A percentile compares a stretch with the other conserved stretches of the same genome.
Conservation (phyloP, 768 basidiomycete species). For the Auricularia auricula-judae region DNA sequence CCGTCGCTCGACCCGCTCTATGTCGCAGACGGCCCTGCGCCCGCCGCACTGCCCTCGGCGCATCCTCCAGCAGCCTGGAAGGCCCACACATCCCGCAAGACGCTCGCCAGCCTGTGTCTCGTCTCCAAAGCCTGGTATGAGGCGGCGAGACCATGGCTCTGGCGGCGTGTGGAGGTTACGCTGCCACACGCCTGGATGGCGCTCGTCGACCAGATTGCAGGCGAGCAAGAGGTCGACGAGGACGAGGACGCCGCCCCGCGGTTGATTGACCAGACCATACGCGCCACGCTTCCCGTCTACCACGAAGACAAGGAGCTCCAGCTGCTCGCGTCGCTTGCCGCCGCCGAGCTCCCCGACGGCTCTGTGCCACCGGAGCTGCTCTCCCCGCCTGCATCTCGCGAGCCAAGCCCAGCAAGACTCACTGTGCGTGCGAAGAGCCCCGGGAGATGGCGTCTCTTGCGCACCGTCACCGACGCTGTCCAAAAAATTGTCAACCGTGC, state of each 20-base stretch:
- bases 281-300: constrained; percentile 43
- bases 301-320: constrained; percentile 32
- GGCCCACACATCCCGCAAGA: constrained; percentile 50
- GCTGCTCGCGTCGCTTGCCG: constrained; percentile 47
- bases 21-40: constrained; percentile 25
- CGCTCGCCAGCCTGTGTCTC: constrained; percentile 61
- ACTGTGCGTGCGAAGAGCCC: constrained; percentile 72
- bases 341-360: constrained; percentile 47
- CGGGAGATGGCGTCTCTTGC: constrained; percentile 72
- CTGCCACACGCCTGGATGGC: constrained; percentile 79
- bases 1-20: constrained; percentile 66
- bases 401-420: constrained; percentile 69
- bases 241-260: constrained; percentile 30
- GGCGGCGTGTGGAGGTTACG: constrained; percentile 73
- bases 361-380: constrained; percentile 66
- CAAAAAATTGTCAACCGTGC: constrained; percentile 54
- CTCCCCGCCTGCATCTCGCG: constrained; percentile 70
- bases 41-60: constrained; percentile 63
- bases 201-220: constrained; percentile 68
- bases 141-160: constrained; percentile 82
- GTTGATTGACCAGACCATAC: constrained; percentile 55
- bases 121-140: constrained; percentile 70
- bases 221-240: constrained; percentile 41
- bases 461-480: constrained; percentile 68
- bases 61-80: constrained; percentile 60